Base-by-base conservation (phyloP, 192 early-diverging fungal species). In the Entomortierella chlamydospora region DNA sequence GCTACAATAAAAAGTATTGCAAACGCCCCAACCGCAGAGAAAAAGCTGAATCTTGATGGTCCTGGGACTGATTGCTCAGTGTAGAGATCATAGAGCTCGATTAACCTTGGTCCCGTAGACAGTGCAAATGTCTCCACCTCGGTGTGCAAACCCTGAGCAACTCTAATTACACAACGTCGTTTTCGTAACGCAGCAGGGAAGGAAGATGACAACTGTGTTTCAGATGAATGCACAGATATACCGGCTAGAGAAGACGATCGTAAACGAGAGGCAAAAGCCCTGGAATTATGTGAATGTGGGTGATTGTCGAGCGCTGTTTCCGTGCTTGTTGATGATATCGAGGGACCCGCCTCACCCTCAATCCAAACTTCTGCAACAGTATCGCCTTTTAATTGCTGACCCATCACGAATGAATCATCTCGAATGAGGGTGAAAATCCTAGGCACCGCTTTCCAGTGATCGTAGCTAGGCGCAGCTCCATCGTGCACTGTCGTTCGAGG, bases 291-390 rank as follows among this genome's bases (percentile, higher is more conserved):
- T 10, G 10, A 10, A 37, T 37, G 4, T 37, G 18, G 17, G 4
- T 50, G 18, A 50, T 50, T 50, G 47, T 17, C 17, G 4, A 10
- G 15, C 4, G 15, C 7, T 4, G 17, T 17, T 17, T 17, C 47
- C 15, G 47, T 10, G 4, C 18, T 15, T 10, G 17, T 17, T 50
- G 22, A 5, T 17, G 47, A n/a, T 22, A 17, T 17, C 22, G 3
- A 17, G 4, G 17, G 7, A 10, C 41, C 37, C 5, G 56, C 4
- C 13, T 29, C 54, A 28, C 51, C 68, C 9, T 70, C 68, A 37
- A 77, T 77, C 65, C 61, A 68, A n/a, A 77, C 31, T 53, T 77
- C 59, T 31, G 73, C 73, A 29, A 77, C 60, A 17, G 66, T 50
- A 1, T 59, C 73, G 13, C 65, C 66, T 17, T 77, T 77, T 51